Base-by-base conservation (phyloP, 2,329 filamentous ascomycete genomes). In the Aspergillus ibericus region DNA sequence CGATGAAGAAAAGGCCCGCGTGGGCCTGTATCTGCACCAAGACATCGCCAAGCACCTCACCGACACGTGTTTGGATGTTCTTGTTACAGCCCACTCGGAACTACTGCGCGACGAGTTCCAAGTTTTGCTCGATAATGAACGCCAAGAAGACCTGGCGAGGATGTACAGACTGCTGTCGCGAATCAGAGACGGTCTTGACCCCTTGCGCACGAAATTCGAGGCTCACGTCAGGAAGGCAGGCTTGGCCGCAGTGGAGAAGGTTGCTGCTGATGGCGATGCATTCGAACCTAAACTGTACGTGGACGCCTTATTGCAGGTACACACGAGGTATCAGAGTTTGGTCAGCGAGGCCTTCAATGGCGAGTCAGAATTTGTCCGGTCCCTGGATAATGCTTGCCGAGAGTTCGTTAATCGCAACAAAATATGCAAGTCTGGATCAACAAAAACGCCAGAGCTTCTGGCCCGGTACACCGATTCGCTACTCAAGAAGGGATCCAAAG, bases 391-490 rank as follows among this genome's bases (percentile, higher is more conserved):
- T 72, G 95, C 95, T 16, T 99, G 95, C 79, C 87, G 93, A 64
- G 95, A 99, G 73, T 99, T 98, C 71, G 95, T 99, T 75, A 99
- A 99, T 78, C 87, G 95, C 61, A 99, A 99, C 75, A 91, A 93
- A 68, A 89, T 98, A 53, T 99, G 95, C 85, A 96, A 93, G 72
- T 88, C 90, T 3, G 92, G 91, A 44, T 96, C 93, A 1, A 96
- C 92, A 69, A 95, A 93, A 71, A 98, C 95, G 0, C 95, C 95
- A 0, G 95, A 99, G 75, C 81, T 99, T 38, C 82, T 99, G 36
- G 93, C 95, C 72, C 96, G 96, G 77, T 98, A 99, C 74, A 91
- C 93, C 32, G 95, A 99, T 74, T 88, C 92, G 9, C 81, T 99
- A 32, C 82, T 99, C 53, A 93, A 95, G 77, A 97, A 96, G 82